Conservation (phyloP, 2,329 filamentous ascomycete genomes). For the Herpotrichia juniperi region DNA sequence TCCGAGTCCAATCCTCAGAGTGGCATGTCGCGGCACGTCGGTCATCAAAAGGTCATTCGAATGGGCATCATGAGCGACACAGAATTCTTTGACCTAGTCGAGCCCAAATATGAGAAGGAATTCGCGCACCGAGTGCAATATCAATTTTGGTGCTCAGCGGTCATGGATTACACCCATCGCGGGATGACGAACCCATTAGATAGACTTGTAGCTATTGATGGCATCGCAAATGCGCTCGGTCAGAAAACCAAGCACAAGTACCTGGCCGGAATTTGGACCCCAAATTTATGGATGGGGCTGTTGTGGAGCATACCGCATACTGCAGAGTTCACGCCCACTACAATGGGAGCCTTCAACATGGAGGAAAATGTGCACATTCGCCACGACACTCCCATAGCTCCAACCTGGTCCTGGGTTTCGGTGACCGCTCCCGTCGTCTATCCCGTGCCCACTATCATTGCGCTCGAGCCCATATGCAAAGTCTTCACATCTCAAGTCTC, state of each 20-base stretch:
- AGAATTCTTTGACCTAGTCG: slow-evolving; percentile 19
- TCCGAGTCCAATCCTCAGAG: slow-evolving; percentile 20
- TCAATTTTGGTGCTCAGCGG: slow-evolving; percentile 25
- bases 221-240: slow-evolving; percentile 19
- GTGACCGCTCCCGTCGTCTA: slow-evolving; percentile 26
- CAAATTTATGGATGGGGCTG: slow-evolving; percentile 19
- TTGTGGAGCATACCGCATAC: slow-evolving; percentile 21
- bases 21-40: slow-evolving; percentile 17
- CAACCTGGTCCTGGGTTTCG: slow-evolving; percentile 27
- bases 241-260: slow-evolving; percentile 19
- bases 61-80: slow-evolving; percentile 14
- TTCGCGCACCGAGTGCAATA: no score
- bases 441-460: slow-evolving; percentile 8
- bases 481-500: slow-evolving; percentile 10
- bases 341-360: slow-evolving; percentile 14
- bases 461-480: slow-evolving; percentile 18
- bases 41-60: slow-evolving; percentile 18
- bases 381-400: slow-evolving; percentile 17
- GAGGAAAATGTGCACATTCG: slow-evolving; percentile 18
- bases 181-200: slow-evolving; percentile 27
- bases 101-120: no score
- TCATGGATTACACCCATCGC: slow-evolving; percentile 28
- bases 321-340: slow-evolving; percentile 12
- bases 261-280: slow-evolving; percentile 24
- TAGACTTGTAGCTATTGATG: slow-evolving; percentile 23